These are phyloP conservation scores for Setaria italica DNA, from an alignment of 202 grass and related monocot genomes.

Conservation along the genomic window DNA sequence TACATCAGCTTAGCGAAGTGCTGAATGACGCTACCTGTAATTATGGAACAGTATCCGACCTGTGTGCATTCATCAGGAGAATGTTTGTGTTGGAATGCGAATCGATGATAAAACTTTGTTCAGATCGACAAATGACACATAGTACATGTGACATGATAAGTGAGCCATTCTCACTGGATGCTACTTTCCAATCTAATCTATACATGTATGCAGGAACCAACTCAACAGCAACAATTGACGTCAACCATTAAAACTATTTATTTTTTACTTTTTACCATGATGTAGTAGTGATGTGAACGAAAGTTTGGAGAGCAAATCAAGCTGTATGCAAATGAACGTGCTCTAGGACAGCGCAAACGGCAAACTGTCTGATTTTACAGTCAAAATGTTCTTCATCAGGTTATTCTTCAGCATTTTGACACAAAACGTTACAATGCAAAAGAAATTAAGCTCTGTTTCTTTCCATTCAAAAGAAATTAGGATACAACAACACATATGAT, in stretches of 20 bases:
- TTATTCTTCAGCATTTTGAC: neutral
- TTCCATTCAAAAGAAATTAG: constrained; percentile 3
- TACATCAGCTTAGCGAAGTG: neutral
- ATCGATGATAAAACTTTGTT: neutral
- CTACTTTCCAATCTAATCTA: too few species aligned
- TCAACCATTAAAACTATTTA: neutral
- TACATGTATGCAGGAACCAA: too few species aligned
- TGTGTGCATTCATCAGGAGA: neutral
- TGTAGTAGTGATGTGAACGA: too few species aligned
- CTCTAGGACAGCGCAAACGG: neutral
- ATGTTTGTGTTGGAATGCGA: neutral
- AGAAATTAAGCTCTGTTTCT: neutral
- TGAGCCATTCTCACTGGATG: neutral
- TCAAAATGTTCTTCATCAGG: neutral
- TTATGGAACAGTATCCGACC: neutral
- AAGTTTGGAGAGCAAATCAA: neutral
- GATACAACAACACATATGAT: constrained; percentile 50
- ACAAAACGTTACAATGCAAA: neutral
- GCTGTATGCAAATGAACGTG: neutral
- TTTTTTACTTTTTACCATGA: too few species aligned
- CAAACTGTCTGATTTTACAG: constrained; percentile 14
- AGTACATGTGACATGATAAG: neutral
- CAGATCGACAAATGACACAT: neutral
- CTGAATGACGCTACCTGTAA: neutral
- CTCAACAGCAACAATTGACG: neutral